Conservation (phyloP, 176 grass and related monocot species). For the Secale cereale region DNA sequence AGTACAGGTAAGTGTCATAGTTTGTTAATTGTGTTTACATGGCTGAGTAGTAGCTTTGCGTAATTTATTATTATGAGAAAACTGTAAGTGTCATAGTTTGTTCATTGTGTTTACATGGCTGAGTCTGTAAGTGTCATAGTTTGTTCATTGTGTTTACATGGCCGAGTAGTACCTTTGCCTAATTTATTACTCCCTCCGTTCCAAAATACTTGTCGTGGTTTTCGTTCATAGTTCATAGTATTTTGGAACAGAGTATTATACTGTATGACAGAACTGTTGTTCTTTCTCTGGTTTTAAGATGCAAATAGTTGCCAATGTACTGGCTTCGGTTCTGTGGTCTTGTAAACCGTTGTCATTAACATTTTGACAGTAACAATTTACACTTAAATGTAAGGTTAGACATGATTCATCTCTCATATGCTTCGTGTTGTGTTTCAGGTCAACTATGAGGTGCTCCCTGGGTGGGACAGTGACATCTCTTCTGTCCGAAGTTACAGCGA, state of each 20-base stretch:
- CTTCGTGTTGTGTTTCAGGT: slow-evolving; percentile 43
- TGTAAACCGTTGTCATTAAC: not conserved
- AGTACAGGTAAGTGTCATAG: slow-evolving; percentile 52
- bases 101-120: not conserved
- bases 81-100: slow-evolving; percentile 22
- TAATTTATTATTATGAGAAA: not conserved
- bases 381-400: not conserved
- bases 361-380: not conserved
- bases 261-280: not conserved
- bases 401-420: not conserved
- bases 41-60: not conserved
- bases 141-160: not conserved
- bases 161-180: not conserved
- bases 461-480: slow-evolving; percentile 76
- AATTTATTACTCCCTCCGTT: not conserved
- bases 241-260: too few relatives aligned
- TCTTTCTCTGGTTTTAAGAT: slow-evolving; percentile 9
- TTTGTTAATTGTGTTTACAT: not conserved
- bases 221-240: too few relatives aligned
- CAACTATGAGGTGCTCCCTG: slow-evolving; percentile 66
- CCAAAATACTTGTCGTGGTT: too few relatives aligned
- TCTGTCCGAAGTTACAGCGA: slow-evolving; percentile 56
- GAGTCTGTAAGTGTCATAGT: slow-evolving; percentile 9
- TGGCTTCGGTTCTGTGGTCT: not conserved
- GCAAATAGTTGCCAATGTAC: not conserved